Base-by-base conservation (phyloP, 805 yeast species). In the Sugiyamaella qingdaonensis region DNA sequence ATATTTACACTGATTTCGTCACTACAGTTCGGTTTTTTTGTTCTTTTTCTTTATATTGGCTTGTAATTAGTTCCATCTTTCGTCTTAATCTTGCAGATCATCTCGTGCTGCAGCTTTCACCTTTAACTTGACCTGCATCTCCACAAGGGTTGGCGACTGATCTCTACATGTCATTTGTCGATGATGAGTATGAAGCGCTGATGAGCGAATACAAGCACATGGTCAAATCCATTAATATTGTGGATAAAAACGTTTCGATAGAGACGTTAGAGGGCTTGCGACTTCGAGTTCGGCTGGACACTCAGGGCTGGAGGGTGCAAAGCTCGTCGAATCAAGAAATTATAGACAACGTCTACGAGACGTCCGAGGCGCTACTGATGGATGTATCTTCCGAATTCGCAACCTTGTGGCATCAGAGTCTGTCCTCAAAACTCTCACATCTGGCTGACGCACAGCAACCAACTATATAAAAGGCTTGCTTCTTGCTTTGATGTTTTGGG, bases 341-440 rank as follows among this genome's bases (percentile, higher is more conserved):
- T 9, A 31, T 46, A 18, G 46, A 52, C 11, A 24, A 48, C 4
- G 49, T 51, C 0, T 69, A 53, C 53, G 71, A 69, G 41, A 60
- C 69, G 2, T 50, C 61, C 18, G 74, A 70, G 51, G 62, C 64
- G 8, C 58, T 68, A 37, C 55, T 66, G 29, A 61, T 64, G 66
- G 51, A 21, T 10, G 37, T 45, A 10, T 65, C 69, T n/a, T 63
- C 64, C 1, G 35, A 31, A 43, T 66, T 66, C 51, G 31, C 48
- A 3, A 11, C 32, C 11, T 36, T 19, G 27, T 66, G 67, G 68
- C 46, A 56, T 21, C 31, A 45, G 10, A 51, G 51, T 32, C 56
- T 66, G 27, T 27, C 18, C 11, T 37, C 41, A n/a, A 44, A 46
- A 47, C 51, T 53, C 45, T 35, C 46, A 32, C 13, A 19, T 5